A percentile compares a stretch with the other conserved stretches of the same genome.
These are phyloP conservation scores for Xerocomellus dryophilus DNA, from an alignment of 768 basidiomycete genomes.

Conservation along the genomic window DNA sequence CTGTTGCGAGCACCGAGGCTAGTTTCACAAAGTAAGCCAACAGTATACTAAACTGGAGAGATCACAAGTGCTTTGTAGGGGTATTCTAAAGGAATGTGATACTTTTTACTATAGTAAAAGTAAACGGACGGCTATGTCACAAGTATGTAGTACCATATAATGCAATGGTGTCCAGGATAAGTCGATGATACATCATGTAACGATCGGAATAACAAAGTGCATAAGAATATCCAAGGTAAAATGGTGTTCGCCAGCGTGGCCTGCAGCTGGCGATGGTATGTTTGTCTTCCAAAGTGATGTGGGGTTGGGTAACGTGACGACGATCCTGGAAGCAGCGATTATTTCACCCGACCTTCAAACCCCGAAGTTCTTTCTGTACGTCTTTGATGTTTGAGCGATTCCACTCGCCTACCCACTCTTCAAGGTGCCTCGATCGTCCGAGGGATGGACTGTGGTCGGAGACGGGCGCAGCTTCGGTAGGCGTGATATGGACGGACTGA, in stretches of 20 bases:
- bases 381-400: slow-evolving; percentile 38
- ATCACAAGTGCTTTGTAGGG: background rate
- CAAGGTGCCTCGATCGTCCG: background rate
- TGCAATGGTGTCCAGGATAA: slow-evolving; percentile 1
- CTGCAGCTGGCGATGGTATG: slow-evolving; percentile 15
- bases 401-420: slow-evolving; percentile 42
- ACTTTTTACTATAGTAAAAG: background rate
- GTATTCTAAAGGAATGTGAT: background rate
- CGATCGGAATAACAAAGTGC: background rate
- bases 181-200: slow-evolving; percentile 10
- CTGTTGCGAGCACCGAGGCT: too few relatives aligned
- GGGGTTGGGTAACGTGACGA: background rate
- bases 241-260: slow-evolving; percentile 2
- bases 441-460: background rate
- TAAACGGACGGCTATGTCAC: background rate
- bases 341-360: slow-evolving; percentile 20
- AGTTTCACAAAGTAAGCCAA: too few relatives aligned
- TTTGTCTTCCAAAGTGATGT: background rate
- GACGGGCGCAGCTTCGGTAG: background rate
- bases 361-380: slow-evolving; percentile 38
- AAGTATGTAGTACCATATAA: background rate
- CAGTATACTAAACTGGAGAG: too few relatives aligned
- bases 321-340: background rate
- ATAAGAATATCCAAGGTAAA: background rate
- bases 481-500: slow-evolving; percentile 14